A percentile compares a stretch with the other conserved stretches of the same genome.
phyloP scores from a whole-genome alignment of 805 yeast species.

The Candida loeiensis region DNA sequence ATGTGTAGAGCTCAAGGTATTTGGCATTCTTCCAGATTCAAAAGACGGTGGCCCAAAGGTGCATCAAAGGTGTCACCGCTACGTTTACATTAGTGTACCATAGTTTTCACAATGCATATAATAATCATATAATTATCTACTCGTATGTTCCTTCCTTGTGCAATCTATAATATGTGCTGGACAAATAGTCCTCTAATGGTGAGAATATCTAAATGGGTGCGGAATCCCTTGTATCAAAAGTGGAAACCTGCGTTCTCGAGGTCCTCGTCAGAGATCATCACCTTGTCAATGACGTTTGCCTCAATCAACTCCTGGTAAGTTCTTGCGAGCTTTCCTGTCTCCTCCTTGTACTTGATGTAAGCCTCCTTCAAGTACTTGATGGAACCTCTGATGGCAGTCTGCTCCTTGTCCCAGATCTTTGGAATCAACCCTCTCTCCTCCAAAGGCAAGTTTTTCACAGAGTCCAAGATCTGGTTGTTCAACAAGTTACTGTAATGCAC shows the following conservation, averaged over 20 bases:
- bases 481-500: conserved; percentile 53
- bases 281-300: conserved; percentile 15
- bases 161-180: too few species aligned
- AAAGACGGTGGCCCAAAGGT: too few species aligned
- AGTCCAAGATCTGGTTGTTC: conserved; percentile 15
- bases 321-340: conserved; percentile 35
- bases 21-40: too few species aligned
- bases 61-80: too few species aligned
- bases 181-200: too few species aligned
- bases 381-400: conserved; percentile 40
- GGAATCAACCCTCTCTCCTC: conserved; percentile 42
- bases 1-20: too few species aligned
- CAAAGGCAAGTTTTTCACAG: conserved; percentile 7
- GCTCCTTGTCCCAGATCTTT: conserved; percentile 50
- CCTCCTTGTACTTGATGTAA: conserved; percentile 37
- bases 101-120: too few species aligned
- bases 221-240: conserved; percentile 5
- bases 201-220: too few species aligned
- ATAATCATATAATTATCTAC: too few species aligned
- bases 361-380: conserved; percentile 44
- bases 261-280: conserved; percentile 17
- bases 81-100: too few species aligned
- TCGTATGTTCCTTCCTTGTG: too few species aligned
- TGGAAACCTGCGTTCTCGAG: conserved; percentile 15
- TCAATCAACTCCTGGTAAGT: conserved; percentile 39